Evolutionary conservation across 2,329 filamentous ascomycete species (phyloP).

Genomic region (Davidsoniella eucalypti): DNA sequence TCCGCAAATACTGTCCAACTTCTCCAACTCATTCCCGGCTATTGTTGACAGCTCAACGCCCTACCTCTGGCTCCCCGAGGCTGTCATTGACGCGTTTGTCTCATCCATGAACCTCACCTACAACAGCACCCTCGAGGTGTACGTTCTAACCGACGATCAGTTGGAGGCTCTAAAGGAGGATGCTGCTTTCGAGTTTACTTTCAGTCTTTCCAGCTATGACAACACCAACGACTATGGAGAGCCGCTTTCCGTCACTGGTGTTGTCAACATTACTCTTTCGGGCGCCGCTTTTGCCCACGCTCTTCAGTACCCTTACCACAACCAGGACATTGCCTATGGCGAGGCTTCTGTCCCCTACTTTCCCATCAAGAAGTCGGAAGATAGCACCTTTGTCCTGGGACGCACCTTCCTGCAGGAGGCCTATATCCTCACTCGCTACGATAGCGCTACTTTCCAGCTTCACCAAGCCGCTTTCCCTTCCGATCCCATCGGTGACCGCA

Average conservation of each 20-base stretch:
- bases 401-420: constrained; percentile 56
- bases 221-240: constrained; percentile 35
- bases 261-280: constrained; percentile 41
- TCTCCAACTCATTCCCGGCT: constrained; percentile 32
- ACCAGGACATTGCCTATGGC: constrained; percentile 26
- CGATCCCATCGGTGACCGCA: constrained; percentile 24
- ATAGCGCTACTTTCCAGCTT: constrained; percentile 34
- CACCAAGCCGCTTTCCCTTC: constrained; percentile 38
- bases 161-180: constrained; percentile 28
- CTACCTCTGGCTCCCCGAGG: constrained; percentile 44
- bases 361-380: constrained; percentile 40
- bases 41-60: constrained; percentile 48
- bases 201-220: constrained; percentile 38
- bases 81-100: constrained; percentile 48
- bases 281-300: constrained; percentile 33
- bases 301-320: constrained; percentile 32
- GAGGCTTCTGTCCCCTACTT: constrained; percentile 42
- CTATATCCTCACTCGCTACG: constrained; percentile 41
- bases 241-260: constrained; percentile 29
- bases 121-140: constrained; percentile 46
- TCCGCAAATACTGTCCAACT: constrained; percentile 24
- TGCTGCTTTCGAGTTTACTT: constrained; percentile 35
- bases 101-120: constrained; percentile 46
- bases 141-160: constrained; percentile 44
- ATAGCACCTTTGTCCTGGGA: constrained; percentile 44